Evolutionary conservation across 2,329 filamentous ascomycete species (phyloP), one percentile per base, ranked within the genome.

Genomic region (Aspergillus sp.): DNA sequence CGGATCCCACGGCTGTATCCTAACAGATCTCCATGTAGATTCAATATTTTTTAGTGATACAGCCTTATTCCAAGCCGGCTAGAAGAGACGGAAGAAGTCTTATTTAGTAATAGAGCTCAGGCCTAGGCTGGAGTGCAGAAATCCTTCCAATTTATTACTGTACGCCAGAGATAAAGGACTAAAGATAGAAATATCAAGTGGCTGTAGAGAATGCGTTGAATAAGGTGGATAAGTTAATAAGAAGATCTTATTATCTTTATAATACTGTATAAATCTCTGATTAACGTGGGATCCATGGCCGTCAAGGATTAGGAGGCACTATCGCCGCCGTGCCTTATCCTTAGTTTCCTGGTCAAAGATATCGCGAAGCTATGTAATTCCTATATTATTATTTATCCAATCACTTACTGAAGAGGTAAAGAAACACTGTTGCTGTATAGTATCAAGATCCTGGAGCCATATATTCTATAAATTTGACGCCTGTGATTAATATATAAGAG

Each of bases 401-500:
- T 36, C 36, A 18, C 34, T 30, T 6, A 4, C 20, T 8, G 36
- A 55, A 18, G 44, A 36, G 11, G 43, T 26, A 43, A 55, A 55
- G 20, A 48, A 48, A 13, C 20, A 48, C 7, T 24, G 3, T 11
- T 55, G 20, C 9, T 20, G 4, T 12, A 24, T 30, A 9, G 64
- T 4, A 48, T 53, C 17, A n/a, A 24, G 54, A 53, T 62, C 57
- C 39, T 61, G 39, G 42, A 66, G 52, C 58, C 48, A 65, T 4
- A 30, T 51, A 50, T 62, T 50, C 52, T 65, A 50, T 38, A 66
- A 18, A 47, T 65, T 59, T 3, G 56, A 48, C 48, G 42, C 48
- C 34, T 43, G 39, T 7, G 60, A 50, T 24, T 61, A 53, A 48
- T 67, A 67, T 38, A 66, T 66, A n/a, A 67, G 43, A 48, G 24